Evolutionary conservation across 2,329 filamentous ascomycete species (phyloP), one percentile per base, ranked within the genome.

Genomic region (Zymoseptoria brevis): DNA sequence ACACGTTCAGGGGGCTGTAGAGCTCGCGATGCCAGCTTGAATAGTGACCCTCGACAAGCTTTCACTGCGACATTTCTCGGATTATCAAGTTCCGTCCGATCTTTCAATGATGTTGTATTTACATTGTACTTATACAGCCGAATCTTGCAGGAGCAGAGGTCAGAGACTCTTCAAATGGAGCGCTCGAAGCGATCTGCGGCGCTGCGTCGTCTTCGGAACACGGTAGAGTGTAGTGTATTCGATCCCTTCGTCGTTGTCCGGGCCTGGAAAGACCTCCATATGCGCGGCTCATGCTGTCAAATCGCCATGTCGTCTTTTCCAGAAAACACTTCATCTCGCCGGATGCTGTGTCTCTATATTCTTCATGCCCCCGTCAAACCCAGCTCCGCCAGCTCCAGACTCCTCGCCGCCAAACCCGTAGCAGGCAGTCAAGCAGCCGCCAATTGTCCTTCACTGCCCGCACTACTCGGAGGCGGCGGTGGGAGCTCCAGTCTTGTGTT

Each of bases 401-500:
- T 58, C 53, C 62, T 57, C 50, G 60, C 60, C 55, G 59, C 55
- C 48, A 64, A 53, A 22, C 56, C 51, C 51, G 51, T 57, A 54
- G 57, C 56, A 45, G 53, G 50, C 21, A 64, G 62, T 64, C 64
- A 64, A 60, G 64, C 62, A 49, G 62, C 63, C 53, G 67, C 65
- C 54, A 72, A 57, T 55, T 66, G 59, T 21, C 71, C 71, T 59
- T 72, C 71, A 55, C 69, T 69, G 11, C 68, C 69, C 19, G 53
- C 52, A 50, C 57, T 54, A 24, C 58, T 60, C 48, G 76, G 75
- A 29, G 77, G 78, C 57, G 77, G 76, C 49, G 77, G 77, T 9
- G 78, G 79, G 19, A 76, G 68, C 64, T 96, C 90, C 68, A 96
- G 79, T 78, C 87, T 87, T 64, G 90, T 96, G 74, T 87, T 88